A percentile compares a stretch with the other conserved stretches of the same genome.
Conservation (phyloP, 2,329 filamentous ascomycete species). For the Paracorniculantispora psalliotae region DNA sequence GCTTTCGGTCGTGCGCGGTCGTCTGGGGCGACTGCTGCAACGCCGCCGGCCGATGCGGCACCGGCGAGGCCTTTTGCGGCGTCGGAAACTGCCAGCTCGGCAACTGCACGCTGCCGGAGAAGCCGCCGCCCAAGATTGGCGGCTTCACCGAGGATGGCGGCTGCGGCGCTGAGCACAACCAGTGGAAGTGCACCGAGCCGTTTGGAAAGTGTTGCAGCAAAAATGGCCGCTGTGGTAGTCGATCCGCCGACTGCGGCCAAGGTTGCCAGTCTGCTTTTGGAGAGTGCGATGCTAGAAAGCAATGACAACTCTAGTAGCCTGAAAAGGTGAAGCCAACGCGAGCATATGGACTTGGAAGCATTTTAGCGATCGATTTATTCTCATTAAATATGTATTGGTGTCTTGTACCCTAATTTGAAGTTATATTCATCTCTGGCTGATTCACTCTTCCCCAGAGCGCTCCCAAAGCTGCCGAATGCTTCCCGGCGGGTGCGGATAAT, state of each 20-base stretch:
- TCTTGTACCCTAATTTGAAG: too few relatives aligned
- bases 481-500: too few relatives aligned
- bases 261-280: not conserved
- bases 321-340: too few relatives aligned
- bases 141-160: not conserved
- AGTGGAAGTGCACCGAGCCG: not conserved
- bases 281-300: not conserved
- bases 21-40: constrained; percentile 27
- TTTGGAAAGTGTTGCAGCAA: not conserved
- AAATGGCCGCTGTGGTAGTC: not conserved
- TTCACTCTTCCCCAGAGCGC: too few relatives aligned
- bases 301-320: too few relatives aligned
- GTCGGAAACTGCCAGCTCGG: constrained; percentile 17
- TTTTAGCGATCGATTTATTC: too few relatives aligned
- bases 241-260: not conserved
- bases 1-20: constrained; percentile 24
- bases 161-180: not conserved
- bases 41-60: constrained; percentile 22
- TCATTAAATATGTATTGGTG: too few relatives aligned
- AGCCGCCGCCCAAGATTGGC: not conserved
- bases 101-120: constrained; percentile 15
- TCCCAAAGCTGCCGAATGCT: too few relatives aligned
- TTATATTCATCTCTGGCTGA: too few relatives aligned
- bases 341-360: too few relatives aligned
- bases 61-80: constrained; percentile 21